These are phyloP conservation scores for Lachancea mirantina DNA, from an alignment of 805 yeast species.

Conservation along the genomic window DNA sequence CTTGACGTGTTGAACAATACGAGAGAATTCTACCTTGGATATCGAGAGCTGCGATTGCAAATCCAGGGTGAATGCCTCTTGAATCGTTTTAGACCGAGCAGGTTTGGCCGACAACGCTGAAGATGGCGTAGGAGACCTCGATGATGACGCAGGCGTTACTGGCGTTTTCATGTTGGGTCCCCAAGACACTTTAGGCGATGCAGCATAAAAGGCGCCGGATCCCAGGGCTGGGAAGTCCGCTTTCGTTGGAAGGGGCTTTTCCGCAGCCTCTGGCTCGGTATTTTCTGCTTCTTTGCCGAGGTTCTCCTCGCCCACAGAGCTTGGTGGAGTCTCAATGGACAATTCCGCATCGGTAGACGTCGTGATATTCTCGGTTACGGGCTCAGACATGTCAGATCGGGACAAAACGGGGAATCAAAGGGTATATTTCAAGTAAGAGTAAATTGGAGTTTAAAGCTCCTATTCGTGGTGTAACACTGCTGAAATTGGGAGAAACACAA, in stretches of 20 bases:
- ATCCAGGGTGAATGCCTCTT: constrained; percentile 73
- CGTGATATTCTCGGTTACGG: constrained; percentile 6
- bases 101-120: constrained; percentile 32
- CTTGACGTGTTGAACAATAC: constrained; percentile 57
- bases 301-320: constrained; percentile 9
- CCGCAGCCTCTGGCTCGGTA: constrained; percentile 6
- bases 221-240: constrained; percentile 64
- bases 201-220: constrained; percentile 33
- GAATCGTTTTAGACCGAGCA: constrained; percentile 53
- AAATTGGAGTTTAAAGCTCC: too few relatives aligned
- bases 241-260: constrained; percentile 25
- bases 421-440: too few relatives aligned
- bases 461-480: too few relatives aligned
- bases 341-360: constrained; percentile 11
- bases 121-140: constrained; percentile 18
- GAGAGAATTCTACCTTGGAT: constrained; percentile 58
- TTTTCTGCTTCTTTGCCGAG: constrained; percentile 7
- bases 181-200: constrained; percentile 31
- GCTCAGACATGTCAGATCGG: constrained; percentile 9
- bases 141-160: constrained; percentile 15
- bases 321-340: constrained; percentile 16
- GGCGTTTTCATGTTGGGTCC: constrained; percentile 44
- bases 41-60: constrained; percentile 60
- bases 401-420: too few relatives aligned
- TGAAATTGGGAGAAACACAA: too few relatives aligned